These are phyloP conservation scores for Pseudonitzschia delicatissima DNA, from an alignment of 108 stramenopile species.

Conservation along the genomic window DNA sequence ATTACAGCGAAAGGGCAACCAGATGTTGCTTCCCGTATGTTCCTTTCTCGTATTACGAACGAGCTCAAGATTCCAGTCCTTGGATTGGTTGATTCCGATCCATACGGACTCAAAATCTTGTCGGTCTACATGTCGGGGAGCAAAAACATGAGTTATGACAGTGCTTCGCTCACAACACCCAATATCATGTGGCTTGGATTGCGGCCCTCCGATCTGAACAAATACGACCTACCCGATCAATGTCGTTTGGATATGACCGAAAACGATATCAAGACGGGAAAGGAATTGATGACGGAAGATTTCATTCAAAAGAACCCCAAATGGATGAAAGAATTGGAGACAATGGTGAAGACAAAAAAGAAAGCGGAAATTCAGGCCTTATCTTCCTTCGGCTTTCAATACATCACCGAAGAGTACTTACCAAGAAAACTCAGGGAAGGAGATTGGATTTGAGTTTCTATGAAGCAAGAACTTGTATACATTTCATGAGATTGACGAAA, in stretches of 20 bases:
- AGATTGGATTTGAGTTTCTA: constrained; percentile 93
- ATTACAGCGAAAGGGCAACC: constrained; percentile 99
- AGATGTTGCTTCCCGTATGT: constrained; percentile 90
- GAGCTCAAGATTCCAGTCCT: constrained; percentile 94
- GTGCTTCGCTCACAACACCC: constrained; percentile 92
- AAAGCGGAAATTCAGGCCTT: constrained; percentile 98
- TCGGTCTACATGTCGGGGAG: constrained; percentile 91
- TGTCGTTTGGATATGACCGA: constrained; percentile 97
- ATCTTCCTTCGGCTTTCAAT: constrained; percentile 96
- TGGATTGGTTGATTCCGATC: constrained; percentile 95
- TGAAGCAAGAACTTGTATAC: too few relatives aligned
- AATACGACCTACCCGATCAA: constrained; percentile 74
- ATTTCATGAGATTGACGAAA: too few relatives aligned
- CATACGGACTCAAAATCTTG: constrained; percentile 97
- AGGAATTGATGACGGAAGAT: constrained; percentile 92
- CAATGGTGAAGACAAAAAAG: constrained; percentile 94
- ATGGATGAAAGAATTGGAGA: constrained; percentile 94
- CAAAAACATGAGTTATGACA: constrained; percentile 96
- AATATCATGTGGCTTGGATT: constrained; percentile 94
- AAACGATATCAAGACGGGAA: constrained; percentile 95
- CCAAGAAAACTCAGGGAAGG: constrained; percentile 91
- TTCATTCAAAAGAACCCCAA: constrained; percentile 94
- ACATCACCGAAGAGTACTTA: constrained; percentile 93
- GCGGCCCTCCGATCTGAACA: constrained; percentile 91
- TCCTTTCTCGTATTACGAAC: constrained; percentile 69